Base-by-base conservation (phyloP, 139 green algal genomes). In the Micromonas pusilla region DNA sequence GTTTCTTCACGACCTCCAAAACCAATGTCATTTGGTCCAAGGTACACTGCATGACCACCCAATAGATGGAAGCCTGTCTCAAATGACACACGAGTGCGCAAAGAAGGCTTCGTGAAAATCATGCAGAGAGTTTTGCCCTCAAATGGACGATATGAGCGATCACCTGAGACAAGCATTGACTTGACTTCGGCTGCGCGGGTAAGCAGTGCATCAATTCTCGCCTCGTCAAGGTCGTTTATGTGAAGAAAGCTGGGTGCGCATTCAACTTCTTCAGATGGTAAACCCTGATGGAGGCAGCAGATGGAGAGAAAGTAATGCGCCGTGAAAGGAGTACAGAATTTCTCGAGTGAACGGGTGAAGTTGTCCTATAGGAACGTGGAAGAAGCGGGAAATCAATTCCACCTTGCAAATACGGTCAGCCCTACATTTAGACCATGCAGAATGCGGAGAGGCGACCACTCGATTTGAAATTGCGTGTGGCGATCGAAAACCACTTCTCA, bases 91-190 rank as follows among this genome's bases (percentile, higher is more conserved):
- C 95, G 88, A 0, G 95, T 99, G 38, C 95, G 87, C 79, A 97
- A 92, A 19, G 90, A 96, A 0, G 93, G 95, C 88, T 99, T 99
- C 37, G 95, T 97, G 86, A 99, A 99, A 39, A 99, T 97, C 95
- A 99, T 99, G 2, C 90, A 86, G 89, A 99, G 91, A 0, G 89
- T 92, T 85, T 92, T 91, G 45, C 92, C 93, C n/a, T 86, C 77
- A 66, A 98, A 94, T 0, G 92, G 93, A 84, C 94, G 93, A 88
- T 93, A 97, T 13, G 34, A 71, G 13, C 31, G 72, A 70, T 98
- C 93, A 32, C 16, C 16, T 23, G 45, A 57, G 9, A 16, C 9
- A 16, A 57, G 9, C 16, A 57, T 57, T 9, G 9, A 16, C 16
- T 57, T 57, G 16, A 57, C 16, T 16, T 57, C 45, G 9, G 45